A percentile compares a stretch with the other conserved stretches of the same genome.
Conservation (phyloP, 495 filamentous ascomycete species). For the Talaromyces nanjingensis region DNA sequence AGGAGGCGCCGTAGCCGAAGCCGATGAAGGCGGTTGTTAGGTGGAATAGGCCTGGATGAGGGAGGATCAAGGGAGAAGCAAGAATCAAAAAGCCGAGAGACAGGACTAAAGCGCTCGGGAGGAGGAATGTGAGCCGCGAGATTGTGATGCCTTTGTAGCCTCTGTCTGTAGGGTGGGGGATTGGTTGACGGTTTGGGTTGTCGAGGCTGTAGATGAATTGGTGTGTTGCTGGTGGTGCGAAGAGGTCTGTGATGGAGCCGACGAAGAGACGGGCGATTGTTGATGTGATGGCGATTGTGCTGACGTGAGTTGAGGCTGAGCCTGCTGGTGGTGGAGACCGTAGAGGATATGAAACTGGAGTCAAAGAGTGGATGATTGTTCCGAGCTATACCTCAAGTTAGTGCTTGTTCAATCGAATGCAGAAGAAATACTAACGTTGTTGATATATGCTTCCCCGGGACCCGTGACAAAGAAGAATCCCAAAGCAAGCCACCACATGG, state of each 20-base stretch:
- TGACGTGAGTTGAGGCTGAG: slow-evolving; percentile 79
- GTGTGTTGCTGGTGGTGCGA: slow-evolving; percentile 60
- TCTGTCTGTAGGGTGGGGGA: slow-evolving; percentile 9
- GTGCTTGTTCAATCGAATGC: neutral
- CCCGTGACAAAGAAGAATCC: slow-evolving; percentile 94
- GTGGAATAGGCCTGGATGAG: slow-evolving; percentile 64
- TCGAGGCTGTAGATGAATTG: slow-evolving; percentile 31
- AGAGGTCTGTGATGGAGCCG: slow-evolving; percentile 77
- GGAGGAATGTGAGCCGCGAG: slow-evolving; percentile 73
- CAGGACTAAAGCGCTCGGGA: slow-evolving; percentile 66
- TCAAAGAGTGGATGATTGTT: slow-evolving; percentile 82
- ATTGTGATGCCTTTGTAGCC: slow-evolving; percentile 41
- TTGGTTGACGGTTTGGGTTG: slow-evolving; percentile 22
- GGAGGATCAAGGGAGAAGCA: slow-evolving; percentile 62
- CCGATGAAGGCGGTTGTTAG: slow-evolving; percentile 74
- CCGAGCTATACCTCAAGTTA: slow-evolving; percentile 48
- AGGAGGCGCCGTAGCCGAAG: slow-evolving; percentile 85
- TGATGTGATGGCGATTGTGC: slow-evolving; percentile 81
- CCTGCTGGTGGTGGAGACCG: slow-evolving; percentile 50
- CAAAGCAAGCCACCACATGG: slow-evolving; percentile 89
- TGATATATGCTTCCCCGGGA: slow-evolving; percentile 93
- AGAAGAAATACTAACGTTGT: slow-evolving; percentile 51
- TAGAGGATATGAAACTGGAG: slow-evolving; percentile 48
- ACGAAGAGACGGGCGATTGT: slow-evolving; percentile 82
- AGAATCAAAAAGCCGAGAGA: slow-evolving; percentile 71